A percentile compares a stretch with the other conserved stretches of the same genome.
Evolutionary conservation across 2,329 filamentous ascomycete species (phyloP).

Genomic region (Talaromyces rugulosus): DNA sequence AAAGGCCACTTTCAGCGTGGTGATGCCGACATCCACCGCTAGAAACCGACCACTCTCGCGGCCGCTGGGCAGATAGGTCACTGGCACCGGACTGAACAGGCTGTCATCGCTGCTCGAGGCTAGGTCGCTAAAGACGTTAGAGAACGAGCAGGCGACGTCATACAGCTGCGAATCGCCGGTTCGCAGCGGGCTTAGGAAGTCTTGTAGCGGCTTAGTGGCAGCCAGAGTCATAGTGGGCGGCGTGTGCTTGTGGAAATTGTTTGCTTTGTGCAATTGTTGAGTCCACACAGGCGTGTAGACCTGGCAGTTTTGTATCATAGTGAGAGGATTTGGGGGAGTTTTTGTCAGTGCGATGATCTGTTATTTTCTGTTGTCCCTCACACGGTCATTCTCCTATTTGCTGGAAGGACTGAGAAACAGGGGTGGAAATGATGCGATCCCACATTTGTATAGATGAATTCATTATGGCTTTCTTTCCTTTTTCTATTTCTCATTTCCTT

Average conservation of each 20-base stretch:
- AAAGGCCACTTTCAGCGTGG: slow-evolving; percentile 12
- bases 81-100: slow-evolving; percentile 11
- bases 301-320: background rate
- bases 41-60: slow-evolving; percentile 11
- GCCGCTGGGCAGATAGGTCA: slow-evolving; percentile 10
- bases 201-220: slow-evolving; percentile 7
- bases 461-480: background rate
- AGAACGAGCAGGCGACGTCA: slow-evolving; percentile 11
- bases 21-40: slow-evolving; percentile 12
- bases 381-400: background rate
- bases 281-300: background rate
- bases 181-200: slow-evolving; percentile 11
- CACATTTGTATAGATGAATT: background rate
- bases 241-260: background rate
- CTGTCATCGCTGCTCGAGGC: slow-evolving; percentile 5
- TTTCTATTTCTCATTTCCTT: background rate
- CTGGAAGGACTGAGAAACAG: background rate
- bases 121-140: slow-evolving; percentile 9
- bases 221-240: slow-evolving; percentile 6
- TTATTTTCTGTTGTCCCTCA: background rate
- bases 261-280: background rate
- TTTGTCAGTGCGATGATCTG: background rate
- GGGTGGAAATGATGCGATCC: background rate
- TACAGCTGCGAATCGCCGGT: slow-evolving; percentile 9
- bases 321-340: background rate